Percentiles rank a stretch among this genome's conserved stretches.
phyloP scores from a whole-genome alignment of 192 early-diverging fungal species.

The Podila minutissima region DNA sequence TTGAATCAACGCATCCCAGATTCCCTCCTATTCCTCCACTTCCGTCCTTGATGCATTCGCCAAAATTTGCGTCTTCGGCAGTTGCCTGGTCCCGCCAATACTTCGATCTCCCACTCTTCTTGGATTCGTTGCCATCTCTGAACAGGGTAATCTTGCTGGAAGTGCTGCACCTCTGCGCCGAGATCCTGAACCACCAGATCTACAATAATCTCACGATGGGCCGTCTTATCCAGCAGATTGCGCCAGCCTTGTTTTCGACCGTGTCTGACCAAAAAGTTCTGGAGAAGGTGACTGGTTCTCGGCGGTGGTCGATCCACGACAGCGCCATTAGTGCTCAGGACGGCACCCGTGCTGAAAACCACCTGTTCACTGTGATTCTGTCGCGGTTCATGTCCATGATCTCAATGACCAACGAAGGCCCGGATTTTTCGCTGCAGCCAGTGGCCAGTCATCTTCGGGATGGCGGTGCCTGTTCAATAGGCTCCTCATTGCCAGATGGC shows the following conservation, averaged over 20 bases:
- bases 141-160: slow-evolving; percentile 42
- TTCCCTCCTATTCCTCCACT: not conserved
- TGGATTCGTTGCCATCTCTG: slow-evolving; percentile 20
- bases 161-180: slow-evolving; percentile 41
- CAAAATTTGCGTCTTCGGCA: not conserved
- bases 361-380: slow-evolving; percentile 36
- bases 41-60: not conserved
- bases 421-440: not conserved
- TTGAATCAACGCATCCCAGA: not conserved
- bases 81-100: slow-evolving; percentile 30
- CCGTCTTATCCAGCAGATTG: slow-evolving; percentile 26
- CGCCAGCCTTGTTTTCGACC: slow-evolving; percentile 41
- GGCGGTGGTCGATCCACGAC: slow-evolving; percentile 24
- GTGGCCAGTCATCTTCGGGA: too few relatives aligned
- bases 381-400: slow-evolving; percentile 27
- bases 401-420: not conserved
- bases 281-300: slow-evolving; percentile 20
- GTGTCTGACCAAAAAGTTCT: slow-evolving; percentile 38
- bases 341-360: slow-evolving; percentile 20
- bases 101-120: slow-evolving; percentile 32
- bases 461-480: too few relatives aligned
- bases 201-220: slow-evolving; percentile 18
- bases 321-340: slow-evolving; percentile 20
- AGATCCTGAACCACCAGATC: slow-evolving; percentile 24
- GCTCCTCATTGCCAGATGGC: not conserved